Percentiles rank a stretch among this genome's conserved stretches.
Conservation (phyloP, 2,329 filamentous ascomycete species). For the Sphaerostilbella broomeana region DNA sequence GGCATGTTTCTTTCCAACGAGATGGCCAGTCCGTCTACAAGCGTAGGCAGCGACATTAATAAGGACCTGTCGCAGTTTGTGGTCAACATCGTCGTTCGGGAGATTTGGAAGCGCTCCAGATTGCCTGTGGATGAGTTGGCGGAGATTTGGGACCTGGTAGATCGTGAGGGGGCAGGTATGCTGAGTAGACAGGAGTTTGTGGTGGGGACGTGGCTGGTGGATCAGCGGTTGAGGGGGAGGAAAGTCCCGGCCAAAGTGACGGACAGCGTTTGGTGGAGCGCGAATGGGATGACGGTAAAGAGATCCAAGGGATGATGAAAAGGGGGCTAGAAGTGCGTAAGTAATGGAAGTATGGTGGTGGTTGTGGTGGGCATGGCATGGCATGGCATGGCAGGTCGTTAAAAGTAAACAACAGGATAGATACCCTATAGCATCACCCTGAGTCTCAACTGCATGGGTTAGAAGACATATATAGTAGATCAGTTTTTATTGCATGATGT, state of each 20-base stretch:
- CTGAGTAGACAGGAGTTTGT: slow-evolving; percentile 68
- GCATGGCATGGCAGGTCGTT: too few relatives aligned
- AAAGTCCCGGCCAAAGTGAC: slow-evolving; percentile 67
- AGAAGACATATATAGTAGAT: too few relatives aligned
- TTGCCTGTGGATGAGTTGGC: slow-evolving; percentile 62
- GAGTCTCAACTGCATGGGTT: too few relatives aligned
- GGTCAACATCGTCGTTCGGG: slow-evolving; percentile 60
- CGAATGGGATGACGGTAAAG: slow-evolving; percentile 38
- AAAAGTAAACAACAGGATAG: too few relatives aligned
- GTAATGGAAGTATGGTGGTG: neutral
- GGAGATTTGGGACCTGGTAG: slow-evolving; percentile 73
- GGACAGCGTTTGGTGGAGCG: slow-evolving; percentile 72
- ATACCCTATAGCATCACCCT: too few relatives aligned
- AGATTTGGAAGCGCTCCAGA: slow-evolving; percentile 69
- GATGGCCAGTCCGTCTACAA: slow-evolving; percentile 13
- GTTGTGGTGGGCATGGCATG: neutral
- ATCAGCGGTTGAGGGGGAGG: slow-evolving; percentile 70
- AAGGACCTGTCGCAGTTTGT: slow-evolving; percentile 45
- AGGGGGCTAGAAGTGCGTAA: slow-evolving; percentile 1
- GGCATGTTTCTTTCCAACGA: slow-evolving; percentile 43
- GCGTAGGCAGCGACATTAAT: slow-evolving; percentile 15
- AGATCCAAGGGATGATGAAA: slow-evolving; percentile 25
- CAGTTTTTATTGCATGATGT: too few relatives aligned
- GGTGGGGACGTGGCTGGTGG: slow-evolving; percentile 75
- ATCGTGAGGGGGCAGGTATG: slow-evolving; percentile 46